A percentile compares a stretch with the other conserved stretches of the same genome.
Conservation (phyloP, 2,329 filamentous ascomycete species). For the Botrytis pseudocinerea region DNA sequence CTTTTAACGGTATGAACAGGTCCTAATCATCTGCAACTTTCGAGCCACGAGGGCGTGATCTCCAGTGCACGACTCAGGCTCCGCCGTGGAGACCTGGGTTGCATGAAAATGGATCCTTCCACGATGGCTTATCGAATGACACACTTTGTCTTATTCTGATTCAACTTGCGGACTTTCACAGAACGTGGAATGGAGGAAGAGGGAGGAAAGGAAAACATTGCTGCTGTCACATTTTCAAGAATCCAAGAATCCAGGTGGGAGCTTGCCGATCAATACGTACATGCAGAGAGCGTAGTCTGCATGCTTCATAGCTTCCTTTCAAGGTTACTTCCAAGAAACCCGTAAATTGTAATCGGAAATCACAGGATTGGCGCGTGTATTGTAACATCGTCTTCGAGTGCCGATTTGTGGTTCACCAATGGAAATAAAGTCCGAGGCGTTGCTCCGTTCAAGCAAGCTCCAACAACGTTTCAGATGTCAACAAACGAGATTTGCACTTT, state of each 20-base stretch:
- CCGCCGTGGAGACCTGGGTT: conserved; percentile 6
- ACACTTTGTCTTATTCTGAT: background rate
- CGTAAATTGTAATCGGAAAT: background rate
- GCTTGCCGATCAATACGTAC: background rate
- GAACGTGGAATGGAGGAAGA: background rate
- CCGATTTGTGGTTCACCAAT: conserved; percentile 9
- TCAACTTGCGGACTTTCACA: background rate
- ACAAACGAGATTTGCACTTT: conserved; percentile 12
- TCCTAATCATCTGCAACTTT: background rate
- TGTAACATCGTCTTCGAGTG: background rate
- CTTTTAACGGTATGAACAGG: background rate
- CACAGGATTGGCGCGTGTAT: conserved; percentile 11
- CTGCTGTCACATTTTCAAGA: too few relatives aligned
- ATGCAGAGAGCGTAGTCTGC: too few relatives aligned
- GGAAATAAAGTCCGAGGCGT: background rate
- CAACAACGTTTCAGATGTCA: conserved; percentile 4
- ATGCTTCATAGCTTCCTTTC: background rate
- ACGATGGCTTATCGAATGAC: background rate
- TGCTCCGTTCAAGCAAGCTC: conserved; percentile 3
- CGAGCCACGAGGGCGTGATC: conserved; percentile 9
- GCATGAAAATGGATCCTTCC: conserved; percentile 16
- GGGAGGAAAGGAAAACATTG: background rate
- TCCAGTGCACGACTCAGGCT: conserved; percentile 8
- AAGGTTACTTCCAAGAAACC: conserved; percentile 3
- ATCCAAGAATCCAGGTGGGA: background rate